A percentile compares a stretch with the other conserved stretches of the same genome.
phyloP scores from a whole-genome alignment of 768 basidiomycete species.

The Lanmaoa rubissima region DNA sequence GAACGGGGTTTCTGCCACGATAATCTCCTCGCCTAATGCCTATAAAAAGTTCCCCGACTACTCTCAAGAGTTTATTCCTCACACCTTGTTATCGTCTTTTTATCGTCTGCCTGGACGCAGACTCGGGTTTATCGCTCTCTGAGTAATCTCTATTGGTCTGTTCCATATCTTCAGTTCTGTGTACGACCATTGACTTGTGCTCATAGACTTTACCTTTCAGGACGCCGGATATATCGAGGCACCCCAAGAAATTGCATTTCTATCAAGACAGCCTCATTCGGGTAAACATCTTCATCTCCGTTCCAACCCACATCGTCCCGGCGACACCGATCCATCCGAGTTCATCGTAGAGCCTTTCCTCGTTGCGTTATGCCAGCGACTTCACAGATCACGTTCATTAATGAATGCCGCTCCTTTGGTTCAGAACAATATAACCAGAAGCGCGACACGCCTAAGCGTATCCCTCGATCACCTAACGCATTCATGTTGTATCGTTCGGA shows the following conservation, averaged over 20 bases:
- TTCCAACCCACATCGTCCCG: background rate
- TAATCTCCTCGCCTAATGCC: background rate
- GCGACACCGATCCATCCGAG: background rate
- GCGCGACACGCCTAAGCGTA: conserved; percentile 25
- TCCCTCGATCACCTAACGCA: conserved; percentile 53
- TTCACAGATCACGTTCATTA: background rate
- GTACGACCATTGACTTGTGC: background rate
- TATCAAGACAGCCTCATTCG: background rate
- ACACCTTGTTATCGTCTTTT: conserved; percentile 5
- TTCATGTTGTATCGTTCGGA: conserved; percentile 59
- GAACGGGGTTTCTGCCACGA: background rate
- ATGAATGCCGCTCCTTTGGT: conserved; percentile 8
- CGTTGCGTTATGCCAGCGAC: conserved; percentile 5
- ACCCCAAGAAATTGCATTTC: background rate
- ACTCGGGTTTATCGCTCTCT: background rate
- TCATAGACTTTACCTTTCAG: conserved; percentile 2
- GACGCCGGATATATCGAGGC: background rate
- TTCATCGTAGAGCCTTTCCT: background rate
- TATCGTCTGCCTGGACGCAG: conserved; percentile 14
- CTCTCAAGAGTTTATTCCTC: background rate
- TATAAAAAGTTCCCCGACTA: conserved; percentile 18
- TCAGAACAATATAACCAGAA: background rate
- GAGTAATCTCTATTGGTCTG: conserved; percentile 5
- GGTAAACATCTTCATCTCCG: background rate
- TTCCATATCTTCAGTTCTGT: background rate